A percentile compares a stretch with the other conserved stretches of the same genome.
Conservation (phyloP, 2,329 filamentous ascomycete species). For the Aspergillus phoenicis region DNA sequence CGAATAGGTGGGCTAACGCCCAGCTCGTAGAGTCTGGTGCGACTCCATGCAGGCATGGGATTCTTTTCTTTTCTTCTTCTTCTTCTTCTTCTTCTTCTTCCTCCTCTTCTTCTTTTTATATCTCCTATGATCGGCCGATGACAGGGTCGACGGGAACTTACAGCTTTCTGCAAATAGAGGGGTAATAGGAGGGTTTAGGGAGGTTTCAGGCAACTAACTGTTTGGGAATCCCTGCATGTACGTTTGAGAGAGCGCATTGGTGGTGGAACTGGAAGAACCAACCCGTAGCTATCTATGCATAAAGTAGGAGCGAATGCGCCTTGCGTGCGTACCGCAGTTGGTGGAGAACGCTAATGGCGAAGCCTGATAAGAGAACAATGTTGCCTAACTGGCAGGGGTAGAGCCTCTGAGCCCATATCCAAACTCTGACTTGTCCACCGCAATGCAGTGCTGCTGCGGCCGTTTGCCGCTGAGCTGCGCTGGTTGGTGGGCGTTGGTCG, state of each 20-base stretch:
- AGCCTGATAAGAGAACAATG: slow-evolving; percentile 4
- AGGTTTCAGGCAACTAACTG: background rate
- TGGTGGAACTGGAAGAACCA: background rate
- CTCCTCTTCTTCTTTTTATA: too few relatives aligned
- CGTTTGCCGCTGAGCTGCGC: slow-evolving; percentile 9
- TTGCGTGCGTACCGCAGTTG: background rate
- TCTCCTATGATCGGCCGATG: background rate
- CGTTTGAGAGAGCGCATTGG: background rate
- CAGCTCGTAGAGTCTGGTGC: background rate
- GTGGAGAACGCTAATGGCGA: background rate
- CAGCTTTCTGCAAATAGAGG: background rate
- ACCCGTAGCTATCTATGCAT: background rate
- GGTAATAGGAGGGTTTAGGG: background rate
- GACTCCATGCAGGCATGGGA: background rate
- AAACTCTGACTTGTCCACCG: slow-evolving; percentile 24
- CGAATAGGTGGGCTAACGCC: background rate
- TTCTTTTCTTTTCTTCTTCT: too few relatives aligned
- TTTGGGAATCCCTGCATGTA: background rate
- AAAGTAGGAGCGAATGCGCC: background rate
- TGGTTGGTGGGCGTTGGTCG: slow-evolving; percentile 10
- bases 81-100: too few relatives aligned
- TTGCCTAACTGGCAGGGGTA: slow-evolving; percentile 6
- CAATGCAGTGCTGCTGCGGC: slow-evolving; percentile 18
- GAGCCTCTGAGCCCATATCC: background rate
- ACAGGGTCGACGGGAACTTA: background rate